phyloP scores from a whole-genome alignment of 306 rosid species.

The Gleditsia sinensis region DNA sequence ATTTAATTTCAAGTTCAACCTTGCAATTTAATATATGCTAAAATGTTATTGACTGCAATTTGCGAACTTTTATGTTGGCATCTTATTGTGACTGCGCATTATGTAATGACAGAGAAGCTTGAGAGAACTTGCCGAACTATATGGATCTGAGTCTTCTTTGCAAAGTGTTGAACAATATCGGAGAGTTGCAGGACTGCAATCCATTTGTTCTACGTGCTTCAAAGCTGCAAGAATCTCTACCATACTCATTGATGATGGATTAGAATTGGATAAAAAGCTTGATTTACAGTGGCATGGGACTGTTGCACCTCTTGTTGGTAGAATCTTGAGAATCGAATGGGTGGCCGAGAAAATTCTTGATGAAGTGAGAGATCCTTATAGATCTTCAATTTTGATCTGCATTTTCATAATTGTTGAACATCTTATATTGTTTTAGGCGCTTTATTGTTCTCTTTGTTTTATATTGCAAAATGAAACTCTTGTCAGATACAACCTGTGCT shows the following conservation, averaged over 20 bases:
- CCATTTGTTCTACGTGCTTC: constrained; percentile 68
- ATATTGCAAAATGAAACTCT: not conserved
- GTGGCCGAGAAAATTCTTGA: constrained; percentile 81
- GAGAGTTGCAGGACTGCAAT: constrained; percentile 62
- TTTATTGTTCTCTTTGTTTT: constrained; percentile 2
- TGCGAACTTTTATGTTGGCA: constrained; percentile 9
- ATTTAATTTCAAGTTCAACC: not conserved
- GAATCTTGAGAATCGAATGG: constrained; percentile 79
- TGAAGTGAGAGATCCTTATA: constrained; percentile 55
- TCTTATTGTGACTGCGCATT: constrained; percentile 21
- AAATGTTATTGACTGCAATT: not conserved
- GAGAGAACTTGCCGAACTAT: constrained; percentile 74
- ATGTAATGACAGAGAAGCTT: constrained; percentile 66
- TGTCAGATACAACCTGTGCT: not conserved
- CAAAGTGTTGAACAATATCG: constrained; percentile 69
- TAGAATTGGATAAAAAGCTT: constrained; percentile 59
- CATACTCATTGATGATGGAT: constrained; percentile 84
- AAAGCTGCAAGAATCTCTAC: constrained; percentile 72
- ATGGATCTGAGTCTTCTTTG: constrained; percentile 64
- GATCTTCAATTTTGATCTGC: constrained; percentile 19
- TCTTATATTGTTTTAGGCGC: constrained; percentile 4
- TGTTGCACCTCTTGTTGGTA: constrained; percentile 67
- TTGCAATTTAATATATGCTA: not conserved
- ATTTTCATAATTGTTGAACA: constrained; percentile 24
- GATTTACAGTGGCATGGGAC: constrained; percentile 73